Percentiles rank a stretch among this genome's conserved stretches.
These are phyloP conservation scores for Bombardia bombarda DNA, from an alignment of 495 filamentous ascomycete species.

Conservation along the genomic window DNA sequence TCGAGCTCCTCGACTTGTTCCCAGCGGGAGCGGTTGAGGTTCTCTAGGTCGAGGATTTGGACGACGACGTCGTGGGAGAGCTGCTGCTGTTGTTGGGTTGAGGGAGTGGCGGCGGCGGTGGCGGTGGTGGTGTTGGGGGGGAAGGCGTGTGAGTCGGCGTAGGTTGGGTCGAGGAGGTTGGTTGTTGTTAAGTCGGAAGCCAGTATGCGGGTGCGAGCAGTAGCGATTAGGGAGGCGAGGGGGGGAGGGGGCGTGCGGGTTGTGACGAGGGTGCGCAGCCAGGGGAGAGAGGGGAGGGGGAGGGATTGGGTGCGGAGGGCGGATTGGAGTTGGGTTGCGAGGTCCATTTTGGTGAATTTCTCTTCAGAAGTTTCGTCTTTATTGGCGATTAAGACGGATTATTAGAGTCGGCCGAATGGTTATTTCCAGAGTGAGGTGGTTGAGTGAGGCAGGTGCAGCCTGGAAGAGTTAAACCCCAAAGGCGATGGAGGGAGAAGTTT, in stretches of 20 bases:
- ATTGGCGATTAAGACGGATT: neutral
- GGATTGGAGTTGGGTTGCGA: slow-evolving; percentile 28
- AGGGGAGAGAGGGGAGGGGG: slow-evolving; percentile 31
- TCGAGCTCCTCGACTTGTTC: slow-evolving; percentile 83
- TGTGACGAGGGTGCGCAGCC: slow-evolving; percentile 26
- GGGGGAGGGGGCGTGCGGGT: slow-evolving; percentile 47
- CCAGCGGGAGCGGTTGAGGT: slow-evolving; percentile 69
- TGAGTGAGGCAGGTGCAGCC: too few relatives aligned
- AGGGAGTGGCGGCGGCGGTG: neutral
- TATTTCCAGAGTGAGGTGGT: neutral
- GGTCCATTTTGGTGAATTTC: slow-evolving; percentile 6
- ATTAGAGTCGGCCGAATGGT: neutral
- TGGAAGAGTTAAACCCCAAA: too few relatives aligned
- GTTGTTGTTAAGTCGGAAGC: slow-evolving; percentile 64
- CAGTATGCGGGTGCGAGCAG: slow-evolving; percentile 73
- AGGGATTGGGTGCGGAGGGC: slow-evolving; percentile 25
- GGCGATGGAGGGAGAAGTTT: too few relatives aligned
- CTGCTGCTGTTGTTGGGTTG: slow-evolving; percentile 39
- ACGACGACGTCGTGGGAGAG: slow-evolving; percentile 57
- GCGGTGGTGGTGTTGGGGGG: slow-evolving; percentile 50
- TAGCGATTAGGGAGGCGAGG: slow-evolving; percentile 63
- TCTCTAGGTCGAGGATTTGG: slow-evolving; percentile 79
- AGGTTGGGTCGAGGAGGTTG: slow-evolving; percentile 34
- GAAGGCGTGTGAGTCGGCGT: slow-evolving; percentile 42
- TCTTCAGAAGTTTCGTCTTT: neutral